phyloP scores from a whole-genome alignment of 2,329 filamentous ascomycete genomes.

The Colletotrichum tamarilloi region DNA sequence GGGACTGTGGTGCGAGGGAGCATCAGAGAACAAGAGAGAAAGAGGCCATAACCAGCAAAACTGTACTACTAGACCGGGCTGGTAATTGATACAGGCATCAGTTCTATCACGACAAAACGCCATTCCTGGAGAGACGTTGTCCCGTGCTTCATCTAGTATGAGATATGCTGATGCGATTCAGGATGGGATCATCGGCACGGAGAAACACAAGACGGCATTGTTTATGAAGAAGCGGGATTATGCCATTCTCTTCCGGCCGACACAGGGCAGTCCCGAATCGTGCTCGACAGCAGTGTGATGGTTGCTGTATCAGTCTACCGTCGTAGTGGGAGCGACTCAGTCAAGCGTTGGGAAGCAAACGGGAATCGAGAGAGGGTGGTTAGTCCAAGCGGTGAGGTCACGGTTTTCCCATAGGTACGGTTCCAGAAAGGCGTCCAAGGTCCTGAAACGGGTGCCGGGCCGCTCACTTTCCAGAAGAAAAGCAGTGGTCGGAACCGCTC shows the following conservation, averaged over 20 bases:
- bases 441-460: constrained; percentile 22
- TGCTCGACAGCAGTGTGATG: constrained; percentile 9
- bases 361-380: too few species aligned
- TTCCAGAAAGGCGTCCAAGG: background rate
- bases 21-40: constrained; percentile 2
- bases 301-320: background rate
- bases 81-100: constrained; percentile 37
- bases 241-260: background rate
- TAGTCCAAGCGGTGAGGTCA: constrained; percentile 12
- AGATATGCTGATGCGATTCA: background rate
- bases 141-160: background rate
- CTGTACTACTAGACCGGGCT: constrained; percentile 37
- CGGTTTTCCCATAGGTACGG: background rate
- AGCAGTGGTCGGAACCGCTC: background rate
- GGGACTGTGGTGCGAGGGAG: constrained; percentile 17
- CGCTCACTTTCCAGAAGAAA: background rate
- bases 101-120: constrained; percentile 18
- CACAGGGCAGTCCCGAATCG: background rate
- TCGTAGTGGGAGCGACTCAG: background rate
- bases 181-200: background rate
- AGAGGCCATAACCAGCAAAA: constrained; percentile 26
- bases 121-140: background rate
- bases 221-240: background rate
- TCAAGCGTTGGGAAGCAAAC: background rate
- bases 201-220: background rate